Conservation (phyloP, 2,329 filamentous ascomycete species). For the Coniosporium tulheliwenetii region DNA sequence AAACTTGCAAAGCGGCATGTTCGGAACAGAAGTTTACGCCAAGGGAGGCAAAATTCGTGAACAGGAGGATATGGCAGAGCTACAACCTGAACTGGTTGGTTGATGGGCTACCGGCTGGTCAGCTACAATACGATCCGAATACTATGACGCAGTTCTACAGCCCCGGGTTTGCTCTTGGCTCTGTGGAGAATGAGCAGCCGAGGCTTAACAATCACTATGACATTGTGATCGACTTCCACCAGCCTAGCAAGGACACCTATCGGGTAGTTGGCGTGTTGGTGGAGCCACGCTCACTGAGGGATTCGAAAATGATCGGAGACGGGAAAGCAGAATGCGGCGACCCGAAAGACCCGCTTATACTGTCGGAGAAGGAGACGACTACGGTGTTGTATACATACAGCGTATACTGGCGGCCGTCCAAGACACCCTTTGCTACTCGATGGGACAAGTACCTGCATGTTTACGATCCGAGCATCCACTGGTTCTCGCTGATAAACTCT, state of each 20-base stretch:
- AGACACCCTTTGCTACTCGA: conserved; percentile 84
- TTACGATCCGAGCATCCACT: conserved; percentile 95
- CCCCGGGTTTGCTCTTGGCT: conserved; percentile 73
- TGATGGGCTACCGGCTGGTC: conserved; percentile 82
- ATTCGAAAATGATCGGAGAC: conserved; percentile 35
- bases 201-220: conserved; percentile 90
- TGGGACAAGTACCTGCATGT: conserved; percentile 99
- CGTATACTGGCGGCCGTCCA: conserved; percentile 72
- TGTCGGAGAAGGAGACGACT: conserved; percentile 48
- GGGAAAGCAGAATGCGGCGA: conserved; percentile 49
- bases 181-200: conserved; percentile 13
- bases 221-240: conserved; percentile 83
- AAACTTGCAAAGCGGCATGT: conserved; percentile 75
- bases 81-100: conserved; percentile 95
- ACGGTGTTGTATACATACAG: conserved; percentile 80
- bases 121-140: conserved; percentile 61
- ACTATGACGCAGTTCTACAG: conserved; percentile 74
- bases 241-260: conserved; percentile 55
- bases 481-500: conserved; percentile 96
- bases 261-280: conserved; percentile 88
- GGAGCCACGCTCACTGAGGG: conserved; percentile 57
- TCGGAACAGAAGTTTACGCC: conserved; percentile 47
- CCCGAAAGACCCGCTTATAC: conserved; percentile 37
- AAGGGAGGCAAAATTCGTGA: conserved; percentile 61
- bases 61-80: conserved; percentile 63